Evolutionary conservation across 768 basidiomycete genomes (phyloP).

Genomic region (Boletus patriciae): DNA sequence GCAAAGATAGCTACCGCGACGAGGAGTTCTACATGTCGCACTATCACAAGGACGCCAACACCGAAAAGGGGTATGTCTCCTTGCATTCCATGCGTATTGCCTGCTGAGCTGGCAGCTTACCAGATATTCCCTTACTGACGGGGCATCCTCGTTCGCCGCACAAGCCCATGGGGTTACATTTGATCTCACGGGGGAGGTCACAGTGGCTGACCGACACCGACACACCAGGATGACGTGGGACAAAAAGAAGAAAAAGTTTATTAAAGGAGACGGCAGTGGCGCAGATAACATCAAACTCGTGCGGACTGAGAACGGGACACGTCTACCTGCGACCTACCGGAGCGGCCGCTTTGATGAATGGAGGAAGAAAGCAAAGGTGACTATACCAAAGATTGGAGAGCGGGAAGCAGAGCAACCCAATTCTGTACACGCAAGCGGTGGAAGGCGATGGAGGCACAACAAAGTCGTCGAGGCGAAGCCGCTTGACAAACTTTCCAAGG

Average conservation of each 20-base stretch:
- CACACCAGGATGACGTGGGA: constrained; percentile 80
- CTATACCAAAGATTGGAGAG: constrained; percentile 82
- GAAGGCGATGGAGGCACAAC: constrained; percentile 74
- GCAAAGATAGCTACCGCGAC: constrained; percentile 62
- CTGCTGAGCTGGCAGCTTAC: neutral
- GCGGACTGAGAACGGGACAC: constrained; percentile 87
- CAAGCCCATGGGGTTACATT: constrained; percentile 81
- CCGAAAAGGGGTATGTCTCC: constrained; percentile 83
- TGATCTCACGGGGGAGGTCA: constrained; percentile 76
- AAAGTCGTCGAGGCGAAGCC: constrained; percentile 65
- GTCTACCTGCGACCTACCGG: constrained; percentile 87
- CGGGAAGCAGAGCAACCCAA: constrained; percentile 51
- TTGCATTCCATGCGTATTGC: neutral
- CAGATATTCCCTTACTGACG: constrained; percentile 88
- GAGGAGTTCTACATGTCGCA: constrained; percentile 91
- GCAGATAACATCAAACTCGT: constrained; percentile 94
- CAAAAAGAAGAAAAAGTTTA: constrained; percentile 93
- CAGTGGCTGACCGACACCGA: constrained; percentile 55
- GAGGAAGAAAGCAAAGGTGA: constrained; percentile 75
- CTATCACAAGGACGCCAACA: constrained; percentile 80
- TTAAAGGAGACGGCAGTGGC: constrained; percentile 80
- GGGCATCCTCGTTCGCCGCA: constrained; percentile 79
- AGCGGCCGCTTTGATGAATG: constrained; percentile 96
- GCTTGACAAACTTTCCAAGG: constrained; percentile 67
- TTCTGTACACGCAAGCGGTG: constrained; percentile 37